Percentiles rank a stretch among this genome's conserved stretches.
Conservation (phyloP, 331 rosid species). For the Pyrus hybrid region DNA sequence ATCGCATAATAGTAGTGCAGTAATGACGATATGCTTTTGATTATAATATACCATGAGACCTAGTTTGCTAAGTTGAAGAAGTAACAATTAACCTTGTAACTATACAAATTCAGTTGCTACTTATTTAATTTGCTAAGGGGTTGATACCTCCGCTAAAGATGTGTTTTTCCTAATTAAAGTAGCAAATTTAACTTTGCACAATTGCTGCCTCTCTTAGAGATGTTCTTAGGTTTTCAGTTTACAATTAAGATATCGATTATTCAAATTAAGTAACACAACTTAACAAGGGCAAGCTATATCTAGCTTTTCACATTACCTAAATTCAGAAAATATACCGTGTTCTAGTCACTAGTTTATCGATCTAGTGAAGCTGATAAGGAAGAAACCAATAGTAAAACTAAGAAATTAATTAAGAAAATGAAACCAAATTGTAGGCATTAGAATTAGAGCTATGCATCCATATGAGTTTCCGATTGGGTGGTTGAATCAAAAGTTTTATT, state of each 20-base stretch:
- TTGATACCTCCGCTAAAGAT: no score
- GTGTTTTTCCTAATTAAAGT: no score
- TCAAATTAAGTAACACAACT: neutral
- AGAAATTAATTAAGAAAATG: neutral
- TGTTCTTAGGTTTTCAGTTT: neutral
- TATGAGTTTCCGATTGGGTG: neutral
- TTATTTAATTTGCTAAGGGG: no score
- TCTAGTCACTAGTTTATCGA: neutral
- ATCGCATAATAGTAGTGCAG: neutral
- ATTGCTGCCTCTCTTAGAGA: no score
- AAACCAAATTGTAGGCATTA: neutral
- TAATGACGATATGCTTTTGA: neutral
- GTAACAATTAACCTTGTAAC: no score
- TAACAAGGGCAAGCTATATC: neutral
- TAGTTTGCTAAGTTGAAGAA: no score
- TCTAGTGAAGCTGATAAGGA: neutral
- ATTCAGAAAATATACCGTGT: neutral
- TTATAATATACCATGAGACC: neutral
- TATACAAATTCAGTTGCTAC: no score
- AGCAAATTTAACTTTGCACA: no score
- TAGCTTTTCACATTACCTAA: neutral
- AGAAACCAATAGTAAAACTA: no score
- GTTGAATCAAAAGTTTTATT: neutral
- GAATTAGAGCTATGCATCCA: neutral
- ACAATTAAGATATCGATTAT: neutral